Evolutionary conservation across 805 yeast genomes (phyloP), one percentile per base, ranked within the genome.

Genomic region (Candida railenensis): DNA sequence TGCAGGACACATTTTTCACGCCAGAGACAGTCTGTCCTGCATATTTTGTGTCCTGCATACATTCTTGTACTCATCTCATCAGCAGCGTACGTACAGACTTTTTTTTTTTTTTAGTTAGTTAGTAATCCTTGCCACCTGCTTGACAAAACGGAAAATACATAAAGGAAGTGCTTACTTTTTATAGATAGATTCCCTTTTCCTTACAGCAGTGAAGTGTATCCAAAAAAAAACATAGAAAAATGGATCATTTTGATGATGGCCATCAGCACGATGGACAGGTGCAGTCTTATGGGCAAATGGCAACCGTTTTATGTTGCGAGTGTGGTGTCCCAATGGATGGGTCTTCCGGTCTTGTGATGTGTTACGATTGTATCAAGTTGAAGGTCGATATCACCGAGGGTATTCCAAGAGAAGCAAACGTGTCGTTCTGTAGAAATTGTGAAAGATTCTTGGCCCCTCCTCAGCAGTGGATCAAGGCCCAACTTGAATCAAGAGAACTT

Each of bases 301-400:
- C 97, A 30, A 94, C 98, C 1, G 94, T 94, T 50, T 81, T 94
- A 48, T 94, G 99, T 76, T 90, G 96, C 71, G 89, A 89, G 85
- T 94, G 99, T 85, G 98, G 98, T 71, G 89, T 87, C 47, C 97
- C 98, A 38, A 89, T 94, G 81, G 98, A 94, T 63, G 98, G 98
- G 38, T 89, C 97, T 20, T 71, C 82, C 21, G 96, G 97, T 12
- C 72, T 91, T 47, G 96, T 90, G 22, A 89, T 92, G 96, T 94
- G 99, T 73, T 85, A 88, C 75, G 98, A 94, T 69, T 94, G 99
- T 81, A 88, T 94, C 63, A 89, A 89, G 67, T 73, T 92, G 61
- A 89, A 89, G 2, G 94, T 89, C 48, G 97, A 92, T 65, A 89
- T 94, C 57, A 90, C 99, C 1, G 89, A 85, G 55, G 97, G 96